Percentiles rank a stretch among this genome's conserved stretches.
phyloP scores from a whole-genome alignment of 2,329 filamentous ascomycete genomes.

The Rutstroemia sp. region DNA sequence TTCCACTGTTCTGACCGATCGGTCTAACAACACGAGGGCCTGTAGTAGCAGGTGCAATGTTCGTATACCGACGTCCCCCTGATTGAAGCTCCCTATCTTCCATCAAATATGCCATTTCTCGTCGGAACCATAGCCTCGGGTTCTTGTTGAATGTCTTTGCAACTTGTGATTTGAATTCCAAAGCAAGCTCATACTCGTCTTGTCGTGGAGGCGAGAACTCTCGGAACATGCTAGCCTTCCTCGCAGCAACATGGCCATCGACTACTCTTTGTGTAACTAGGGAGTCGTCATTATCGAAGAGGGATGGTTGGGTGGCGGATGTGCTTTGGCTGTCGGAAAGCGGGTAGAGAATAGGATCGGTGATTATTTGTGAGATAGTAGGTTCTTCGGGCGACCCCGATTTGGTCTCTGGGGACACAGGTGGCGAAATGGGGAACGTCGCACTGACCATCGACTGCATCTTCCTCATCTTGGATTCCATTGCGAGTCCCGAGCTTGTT shows the following conservation, averaged over 20 bases:
- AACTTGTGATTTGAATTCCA: constrained; percentile 47
- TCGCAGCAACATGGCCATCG: constrained; percentile 33
- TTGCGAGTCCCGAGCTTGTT: constrained; percentile 15
- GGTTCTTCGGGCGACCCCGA: constrained; percentile 16
- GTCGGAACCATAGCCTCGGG: constrained; percentile 20
- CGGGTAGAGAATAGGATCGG: constrained; percentile 54
- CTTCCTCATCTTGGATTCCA: constrained; percentile 22
- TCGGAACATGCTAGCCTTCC: constrained; percentile 32
- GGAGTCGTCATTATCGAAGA: constrained; percentile 41
- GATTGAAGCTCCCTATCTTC: constrained; percentile 21
- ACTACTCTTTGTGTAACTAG: constrained; percentile 36
- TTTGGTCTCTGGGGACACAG: constrained; percentile 45
- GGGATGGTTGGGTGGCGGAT: constrained; percentile 39
- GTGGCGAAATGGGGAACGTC: constrained; percentile 44
- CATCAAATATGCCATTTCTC: constrained; percentile 24
- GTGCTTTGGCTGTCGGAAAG: constrained; percentile 32
- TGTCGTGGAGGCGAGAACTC: constrained; percentile 39
- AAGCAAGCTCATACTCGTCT: constrained; percentile 46
- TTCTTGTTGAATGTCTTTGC: constrained; percentile 30
- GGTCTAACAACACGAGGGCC: background rate
- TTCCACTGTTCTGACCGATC: constrained; percentile 1
- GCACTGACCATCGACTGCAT: constrained; percentile 29
- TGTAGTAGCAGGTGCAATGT: constrained; percentile 22
- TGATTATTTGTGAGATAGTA: constrained; percentile 29
- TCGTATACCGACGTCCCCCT: constrained; percentile 18